A percentile compares a stretch with the other conserved stretches of the same genome.
Conservation (phyloP, 225 moss, liverwort and hornwort genomes). For the Marchantia paleacea region DNA sequence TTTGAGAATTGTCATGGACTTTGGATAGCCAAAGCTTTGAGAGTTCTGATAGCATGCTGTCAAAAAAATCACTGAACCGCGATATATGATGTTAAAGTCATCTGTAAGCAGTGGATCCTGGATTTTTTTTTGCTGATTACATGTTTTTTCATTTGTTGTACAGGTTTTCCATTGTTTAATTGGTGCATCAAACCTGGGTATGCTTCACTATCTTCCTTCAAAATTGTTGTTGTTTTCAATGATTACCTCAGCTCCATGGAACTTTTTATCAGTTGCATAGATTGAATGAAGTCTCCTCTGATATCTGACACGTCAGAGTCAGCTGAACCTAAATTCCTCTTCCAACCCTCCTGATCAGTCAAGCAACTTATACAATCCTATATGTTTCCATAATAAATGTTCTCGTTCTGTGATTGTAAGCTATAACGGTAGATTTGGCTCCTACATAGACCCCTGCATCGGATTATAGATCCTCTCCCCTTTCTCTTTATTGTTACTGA, state of each 20-base stretch:
- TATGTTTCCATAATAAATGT: too few relatives aligned
- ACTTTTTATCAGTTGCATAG: neutral
- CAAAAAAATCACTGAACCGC: neutral
- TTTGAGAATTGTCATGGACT: too few relatives aligned
- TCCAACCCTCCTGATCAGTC: neutral
- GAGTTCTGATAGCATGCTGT: too few relatives aligned
- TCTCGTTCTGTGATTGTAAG: too few relatives aligned
- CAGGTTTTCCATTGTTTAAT: slow-evolving; percentile 62
- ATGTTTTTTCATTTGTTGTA: neutral
- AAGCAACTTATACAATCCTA: too few relatives aligned
- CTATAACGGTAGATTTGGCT: too few relatives aligned
- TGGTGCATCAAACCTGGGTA: slow-evolving; percentile 48
- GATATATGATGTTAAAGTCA: too few relatives aligned
- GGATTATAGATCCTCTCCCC: too few relatives aligned
- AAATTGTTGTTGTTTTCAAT: neutral
- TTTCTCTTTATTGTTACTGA: too few relatives aligned
- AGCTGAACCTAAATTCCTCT: too few relatives aligned
- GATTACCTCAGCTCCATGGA: neutral
- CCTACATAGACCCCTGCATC: too few relatives aligned
- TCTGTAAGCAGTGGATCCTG: neutral
- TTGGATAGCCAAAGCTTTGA: too few relatives aligned
- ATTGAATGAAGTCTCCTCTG: neutral
- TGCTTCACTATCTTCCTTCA: neutral
- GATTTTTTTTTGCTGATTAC: neutral
- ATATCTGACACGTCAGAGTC: neutral